Percentiles rank a stretch among this genome's conserved stretches.
phyloP scores from a whole-genome alignment of 352 stramenopile genomes.

The Phytophthora litchii region DNA sequence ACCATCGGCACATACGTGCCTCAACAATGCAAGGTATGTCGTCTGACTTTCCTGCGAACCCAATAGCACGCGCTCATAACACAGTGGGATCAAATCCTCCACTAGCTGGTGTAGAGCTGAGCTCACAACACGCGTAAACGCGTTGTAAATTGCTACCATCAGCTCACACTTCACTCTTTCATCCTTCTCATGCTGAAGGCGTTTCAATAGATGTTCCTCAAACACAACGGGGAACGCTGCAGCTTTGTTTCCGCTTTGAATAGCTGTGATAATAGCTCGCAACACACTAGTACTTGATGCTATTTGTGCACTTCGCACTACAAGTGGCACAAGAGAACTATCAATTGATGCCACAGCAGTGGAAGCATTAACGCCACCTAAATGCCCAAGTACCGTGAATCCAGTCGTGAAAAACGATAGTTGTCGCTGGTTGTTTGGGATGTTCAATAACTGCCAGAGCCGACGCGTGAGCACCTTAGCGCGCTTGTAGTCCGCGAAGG shows the following conservation, averaged over 20 bases:
- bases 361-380: constrained; percentile 36
- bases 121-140: constrained; percentile 34
- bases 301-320: constrained; percentile 28
- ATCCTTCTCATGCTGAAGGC: constrained; percentile 23
- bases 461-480: constrained; percentile 43
- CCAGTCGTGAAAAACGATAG: constrained; percentile 41
- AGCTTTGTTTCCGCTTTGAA: constrained; percentile 21
- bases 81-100: constrained; percentile 20
- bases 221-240: constrained; percentile 26
- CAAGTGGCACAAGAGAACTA: constrained; percentile 38
- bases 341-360: constrained; percentile 26
- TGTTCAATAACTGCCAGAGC: constrained; percentile 46
- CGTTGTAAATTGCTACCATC: constrained; percentile 32
- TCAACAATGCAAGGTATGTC: constrained; percentile 27
- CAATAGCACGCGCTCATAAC: constrained; percentile 31
- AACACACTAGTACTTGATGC: constrained; percentile 19
- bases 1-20: constrained; percentile 21
- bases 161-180: constrained; percentile 25
- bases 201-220: constrained; percentile 31
- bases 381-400: constrained; percentile 36
- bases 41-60: constrained; percentile 10
- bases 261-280: constrained; percentile 27
- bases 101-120: constrained; percentile 20
- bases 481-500: constrained; percentile 44
- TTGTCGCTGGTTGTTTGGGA: constrained; percentile 5